Base-by-base conservation (phyloP, 2,329 filamentous ascomycete genomes). In the Hymenoscyphus infarciens region DNA sequence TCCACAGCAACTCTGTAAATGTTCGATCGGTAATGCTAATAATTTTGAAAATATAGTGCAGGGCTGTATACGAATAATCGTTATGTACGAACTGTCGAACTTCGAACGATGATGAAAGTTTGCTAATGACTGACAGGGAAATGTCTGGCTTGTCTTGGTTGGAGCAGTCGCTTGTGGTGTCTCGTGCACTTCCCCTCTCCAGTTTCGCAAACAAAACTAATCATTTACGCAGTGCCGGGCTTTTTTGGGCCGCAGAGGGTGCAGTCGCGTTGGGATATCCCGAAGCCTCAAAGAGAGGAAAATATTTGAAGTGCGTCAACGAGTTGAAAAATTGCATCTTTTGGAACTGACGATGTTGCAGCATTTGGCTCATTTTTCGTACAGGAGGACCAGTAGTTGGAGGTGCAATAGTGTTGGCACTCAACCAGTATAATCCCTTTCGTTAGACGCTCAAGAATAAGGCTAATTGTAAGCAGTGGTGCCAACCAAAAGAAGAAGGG, bases 211-310 rank as follows among this genome's bases (percentile, higher is more conserved):
- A 57, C 15, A 42, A 7, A 15, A 42, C 33, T 31, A 22, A 61
- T 10, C 10, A 15, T 16, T 11, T 29, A 29, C 54, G 13, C 11
- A 74, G 69, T 13, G 65, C 65, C 0, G 88, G 88, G 0, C 78
- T 90, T 1, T 90, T 91, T 74, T 91, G 88, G 88, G 86, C 86
- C 78, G 83, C 87, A 0, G 88, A 91, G 73, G 86, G 86, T 1
- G 87, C 88, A 0, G 88, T 91, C 62, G 87, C 87, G 0, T 83
- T 91, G 33, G 82, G 86, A 0, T 91, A 91, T 67, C 87, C 88
- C 0, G 87, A 90, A 68, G 86, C 87, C 0, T 85, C 83, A 72
- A 88, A 88, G 59, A 81, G 83, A 60, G 86, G 86, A 0, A 81
- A 82, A 31, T 83, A 85, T 19, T 61, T 61, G 56, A 64, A 77